These are phyloP conservation scores for Skeletonema menzelii DNA, from an alignment of 108 stramenopile species.

Conservation along the genomic window DNA sequence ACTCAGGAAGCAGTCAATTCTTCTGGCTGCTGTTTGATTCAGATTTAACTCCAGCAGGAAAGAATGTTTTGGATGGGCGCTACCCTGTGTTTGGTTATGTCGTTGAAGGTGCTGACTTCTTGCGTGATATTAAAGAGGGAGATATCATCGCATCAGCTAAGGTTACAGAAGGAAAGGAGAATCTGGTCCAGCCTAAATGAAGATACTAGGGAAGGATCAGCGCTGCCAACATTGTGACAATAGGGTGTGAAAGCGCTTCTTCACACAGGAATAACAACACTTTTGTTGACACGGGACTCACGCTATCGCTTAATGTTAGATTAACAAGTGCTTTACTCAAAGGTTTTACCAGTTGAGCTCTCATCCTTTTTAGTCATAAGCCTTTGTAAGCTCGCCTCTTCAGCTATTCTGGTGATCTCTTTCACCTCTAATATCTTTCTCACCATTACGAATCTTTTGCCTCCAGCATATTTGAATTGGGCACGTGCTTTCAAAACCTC, in stretches of 20 bases:
- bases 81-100: slow-evolving; percentile 96
- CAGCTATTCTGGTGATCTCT: slow-evolving; percentile 57
- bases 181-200: slow-evolving; percentile 50
- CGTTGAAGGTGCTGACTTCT: slow-evolving; percentile 88
- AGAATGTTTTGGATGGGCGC: slow-evolving; percentile 95
- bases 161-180: slow-evolving; percentile 77
- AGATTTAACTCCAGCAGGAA: slow-evolving; percentile 97
- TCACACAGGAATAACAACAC: background rate
- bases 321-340: slow-evolving; percentile 18
- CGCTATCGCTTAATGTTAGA: background rate
- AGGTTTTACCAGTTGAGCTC: slow-evolving; percentile 5
- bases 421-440: slow-evolving; percentile 83
- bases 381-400: slow-evolving; percentile 43
- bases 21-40: slow-evolving; percentile 97
- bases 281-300: background rate
- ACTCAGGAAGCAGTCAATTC: slow-evolving; percentile 93
- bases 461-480: slow-evolving; percentile 71
- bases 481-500: slow-evolving; percentile 52
- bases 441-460: slow-evolving; percentile 66
- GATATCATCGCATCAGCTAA: slow-evolving; percentile 93
- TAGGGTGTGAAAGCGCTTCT: background rate
- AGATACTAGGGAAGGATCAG: background rate
- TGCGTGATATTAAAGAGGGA: slow-evolving; percentile 91
- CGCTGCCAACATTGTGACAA: too few species aligned
- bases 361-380: slow-evolving; percentile 23